phyloP scores from a whole-genome alignment of 2,329 filamentous ascomycete species.

The Aspergillus viridinutans region DNA sequence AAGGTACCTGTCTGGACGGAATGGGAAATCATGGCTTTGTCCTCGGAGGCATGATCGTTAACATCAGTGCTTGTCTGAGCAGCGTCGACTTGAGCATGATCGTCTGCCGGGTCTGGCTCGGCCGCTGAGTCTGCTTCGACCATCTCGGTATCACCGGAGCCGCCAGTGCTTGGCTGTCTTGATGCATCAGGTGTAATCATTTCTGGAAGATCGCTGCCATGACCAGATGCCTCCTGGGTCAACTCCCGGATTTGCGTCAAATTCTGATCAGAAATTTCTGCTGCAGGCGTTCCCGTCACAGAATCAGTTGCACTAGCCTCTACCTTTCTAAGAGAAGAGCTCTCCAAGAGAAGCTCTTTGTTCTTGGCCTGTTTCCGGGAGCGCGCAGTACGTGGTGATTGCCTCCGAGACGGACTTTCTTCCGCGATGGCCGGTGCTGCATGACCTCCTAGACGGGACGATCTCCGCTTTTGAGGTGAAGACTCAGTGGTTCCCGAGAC shows the following conservation, averaged over 20 bases:
- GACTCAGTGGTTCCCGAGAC: slow-evolving; percentile 11
- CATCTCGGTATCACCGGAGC: slow-evolving; percentile 13
- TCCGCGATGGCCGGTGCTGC: slow-evolving; percentile 9
- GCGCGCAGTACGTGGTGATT: slow-evolving; percentile 13
- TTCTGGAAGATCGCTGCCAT: not conserved
- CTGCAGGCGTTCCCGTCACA: not conserved
- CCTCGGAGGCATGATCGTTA: not conserved
- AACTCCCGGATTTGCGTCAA: not conserved
- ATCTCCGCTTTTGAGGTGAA: slow-evolving; percentile 28
- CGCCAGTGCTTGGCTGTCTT: slow-evolving; percentile 4
- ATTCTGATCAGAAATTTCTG: not conserved
- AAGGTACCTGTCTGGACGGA: slow-evolving; percentile 13
- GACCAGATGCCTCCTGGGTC: not conserved
- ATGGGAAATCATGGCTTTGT: slow-evolving; percentile 3
- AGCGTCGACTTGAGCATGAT: slow-evolving; percentile 8
- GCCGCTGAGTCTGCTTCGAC: slow-evolving; percentile 8
- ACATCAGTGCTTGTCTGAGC: not conserved
- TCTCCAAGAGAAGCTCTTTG: slow-evolving; percentile 7
- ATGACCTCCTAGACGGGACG: slow-evolving; percentile 24
- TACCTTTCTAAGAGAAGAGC: slow-evolving; percentile 2
- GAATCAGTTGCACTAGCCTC: not conserved
- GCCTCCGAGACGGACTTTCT: slow-evolving; percentile 10
- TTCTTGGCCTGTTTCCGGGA: slow-evolving; percentile 19
- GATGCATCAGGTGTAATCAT: slow-evolving; percentile 7
- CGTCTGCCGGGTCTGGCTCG: not conserved